Base-by-base conservation (phyloP, 106 monocot genomes). In the Allium sativum region DNA sequence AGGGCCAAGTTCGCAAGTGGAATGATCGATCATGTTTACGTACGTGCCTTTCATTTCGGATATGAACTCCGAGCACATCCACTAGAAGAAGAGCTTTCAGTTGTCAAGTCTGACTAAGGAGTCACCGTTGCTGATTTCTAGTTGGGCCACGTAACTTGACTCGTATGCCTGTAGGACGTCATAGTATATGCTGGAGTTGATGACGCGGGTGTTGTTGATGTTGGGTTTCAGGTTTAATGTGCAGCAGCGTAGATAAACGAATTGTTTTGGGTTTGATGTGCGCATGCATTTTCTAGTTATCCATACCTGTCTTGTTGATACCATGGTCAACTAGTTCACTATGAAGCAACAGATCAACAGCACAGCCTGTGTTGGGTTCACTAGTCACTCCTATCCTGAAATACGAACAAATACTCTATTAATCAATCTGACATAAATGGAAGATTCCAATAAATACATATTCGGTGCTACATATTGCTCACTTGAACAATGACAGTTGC, bases 21-120 rank as follows among this genome's bases (percentile, higher is more conserved):
- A 62, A 22, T 62, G 12, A 66, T 77, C 75, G 44, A 55, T 18
- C 14, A 76, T 13, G 15, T 69, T 42, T 0, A 90, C 64, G 63
- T 82, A 78, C 1, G 90, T 84, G 40, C 90, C 90, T 48, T 50
- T 74, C 18, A 81, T 77, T 60, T 68, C 56, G 73, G 42, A 57
- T 55, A 96, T 84, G 71, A 91, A 91, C 87, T 96, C 90, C 6
- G 70, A 68, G 7, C 71, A 67, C 68, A 50, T 75, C 96, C 96
- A 96, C 21, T 79, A 51, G 90, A 86, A 96, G 6, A 75, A 73
- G 44, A 96, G 77, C 58, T 50, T 72, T 90, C 90, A 96, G 68
- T 82, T 84, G 61, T 98, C 98, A 21, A 98, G 88, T 62, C 98
- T 74, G 55, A 76, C 92, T 17, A 88, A 71, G 13, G 79, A 67